Percentiles rank a stretch among this genome's conserved stretches.
Evolutionary conservation across 768 basidiomycete species (phyloP).

Genomic region (Trametes villosa): DNA sequence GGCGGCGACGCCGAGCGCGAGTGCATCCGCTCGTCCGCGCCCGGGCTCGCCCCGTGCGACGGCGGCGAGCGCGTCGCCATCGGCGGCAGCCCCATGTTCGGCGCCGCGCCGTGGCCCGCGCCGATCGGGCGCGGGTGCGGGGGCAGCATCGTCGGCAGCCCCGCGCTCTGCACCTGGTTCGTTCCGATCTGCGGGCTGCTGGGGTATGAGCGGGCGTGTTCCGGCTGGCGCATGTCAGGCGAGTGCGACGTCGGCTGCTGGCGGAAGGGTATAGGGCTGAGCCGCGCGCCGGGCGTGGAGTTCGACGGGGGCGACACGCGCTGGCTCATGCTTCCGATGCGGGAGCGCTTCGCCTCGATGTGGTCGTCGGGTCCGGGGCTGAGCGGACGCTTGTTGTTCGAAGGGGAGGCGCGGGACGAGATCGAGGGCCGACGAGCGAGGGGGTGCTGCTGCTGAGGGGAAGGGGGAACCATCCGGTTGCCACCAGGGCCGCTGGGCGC

Average conservation of each 20-base stretch:
- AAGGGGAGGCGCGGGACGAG: conserved; percentile 65
- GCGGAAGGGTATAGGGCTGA: conserved; percentile 75
- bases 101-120: conserved; percentile 36
- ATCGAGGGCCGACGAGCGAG: conserved; percentile 48
- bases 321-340: conserved; percentile 49
- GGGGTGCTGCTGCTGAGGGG: conserved; percentile 24
- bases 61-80: conserved; percentile 71
- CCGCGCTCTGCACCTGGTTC: background rate
- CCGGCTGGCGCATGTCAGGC: conserved; percentile 62
- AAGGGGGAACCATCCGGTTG: conserved; percentile 12
- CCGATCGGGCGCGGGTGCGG: conserved; percentile 79
- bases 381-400: conserved; percentile 66
- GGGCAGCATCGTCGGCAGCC: conserved; percentile 62
- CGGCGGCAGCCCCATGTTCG: conserved; percentile 63
- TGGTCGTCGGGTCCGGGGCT: conserved; percentile 70
- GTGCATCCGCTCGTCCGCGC: conserved; percentile 57
- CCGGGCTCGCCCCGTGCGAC: conserved; percentile 50
- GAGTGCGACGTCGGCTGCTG: conserved; percentile 72
- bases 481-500: conserved; percentile 16
- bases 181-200: conserved; percentile 46
- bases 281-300: conserved; percentile 52
- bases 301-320: conserved; percentile 56
- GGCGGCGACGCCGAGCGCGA: conserved; percentile 45
- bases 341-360: conserved; percentile 62
- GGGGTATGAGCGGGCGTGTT: conserved; percentile 40